Percentiles rank a stretch among this genome's conserved stretches.
Conservation (phyloP, 352 stramenopile genomes). For the Peronospora tabacina region DNA sequence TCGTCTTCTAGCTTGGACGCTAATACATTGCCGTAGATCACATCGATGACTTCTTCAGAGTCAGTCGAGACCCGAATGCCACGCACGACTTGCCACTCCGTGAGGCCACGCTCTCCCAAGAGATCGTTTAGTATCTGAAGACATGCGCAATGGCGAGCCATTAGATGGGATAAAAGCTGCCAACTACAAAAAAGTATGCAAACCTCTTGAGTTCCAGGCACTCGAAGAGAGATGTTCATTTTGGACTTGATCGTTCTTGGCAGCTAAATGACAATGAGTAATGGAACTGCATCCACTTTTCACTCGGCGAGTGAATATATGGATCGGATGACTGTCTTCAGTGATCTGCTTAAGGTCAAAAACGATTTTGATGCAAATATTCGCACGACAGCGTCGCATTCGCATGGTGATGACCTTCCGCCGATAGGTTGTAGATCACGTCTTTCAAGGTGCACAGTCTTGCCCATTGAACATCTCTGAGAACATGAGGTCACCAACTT, state of each 20-base stretch:
- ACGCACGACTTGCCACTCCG: conserved; percentile 26
- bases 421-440: too few relatives aligned
- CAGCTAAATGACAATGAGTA: conserved; percentile 10
- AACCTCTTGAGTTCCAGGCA: conserved; percentile 21
- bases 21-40: conserved; percentile 31
- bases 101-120: conserved; percentile 29
- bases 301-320: background rate
- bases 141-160: background rate
- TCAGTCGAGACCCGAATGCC: conserved; percentile 11
- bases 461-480: too few relatives aligned
- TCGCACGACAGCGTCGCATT: too few relatives aligned
- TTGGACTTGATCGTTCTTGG: background rate
- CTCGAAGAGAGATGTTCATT: conserved; percentile 14
- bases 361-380: too few relatives aligned
- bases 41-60: conserved; percentile 17
- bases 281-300: background rate
- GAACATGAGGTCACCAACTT: too few relatives aligned
- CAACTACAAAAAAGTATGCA: background rate
- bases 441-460: too few relatives aligned
- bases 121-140: conserved; percentile 46
- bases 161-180: background rate
- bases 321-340: background rate
- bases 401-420: too few relatives aligned
- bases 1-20: conserved; percentile 30
- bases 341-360: too few relatives aligned